phyloP scores from a whole-genome alignment of 495 filamentous ascomycete species.

The Achaetomiella virescens region DNA sequence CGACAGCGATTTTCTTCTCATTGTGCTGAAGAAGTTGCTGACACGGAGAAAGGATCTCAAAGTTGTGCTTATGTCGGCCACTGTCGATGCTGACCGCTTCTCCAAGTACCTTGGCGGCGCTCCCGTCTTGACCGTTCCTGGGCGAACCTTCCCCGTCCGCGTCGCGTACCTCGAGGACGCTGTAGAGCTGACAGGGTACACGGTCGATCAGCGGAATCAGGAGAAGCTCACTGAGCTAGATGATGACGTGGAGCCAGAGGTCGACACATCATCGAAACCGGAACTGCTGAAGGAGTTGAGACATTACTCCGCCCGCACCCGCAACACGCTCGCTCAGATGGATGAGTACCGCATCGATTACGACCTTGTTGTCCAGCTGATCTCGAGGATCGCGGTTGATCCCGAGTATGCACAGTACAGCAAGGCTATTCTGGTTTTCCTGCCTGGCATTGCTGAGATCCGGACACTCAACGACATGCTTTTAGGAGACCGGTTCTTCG shows the following conservation, averaged over 20 bases:
- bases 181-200: slow-evolving; percentile 70
- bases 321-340: slow-evolving; percentile 63
- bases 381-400: slow-evolving; percentile 63
- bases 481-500: slow-evolving; percentile 61
- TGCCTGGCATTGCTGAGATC: slow-evolving; percentile 93
- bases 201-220: slow-evolving; percentile 45
- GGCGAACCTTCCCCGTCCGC: slow-evolving; percentile 86
- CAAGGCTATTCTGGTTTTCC: slow-evolving; percentile 87
- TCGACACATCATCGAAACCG: slow-evolving; percentile 37
- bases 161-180: slow-evolving; percentile 88
- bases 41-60: slow-evolving; percentile 61
- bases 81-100: slow-evolving; percentile 84
- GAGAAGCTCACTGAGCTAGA: slow-evolving; percentile 47
- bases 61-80: slow-evolving; percentile 94
- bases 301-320: slow-evolving; percentile 67
- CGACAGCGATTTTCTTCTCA: slow-evolving; percentile 89
- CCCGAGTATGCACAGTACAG: slow-evolving; percentile 63
- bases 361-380: slow-evolving; percentile 67
- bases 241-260: slow-evolving; percentile 50
- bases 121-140: slow-evolving; percentile 81
- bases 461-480: slow-evolving; percentile 79
- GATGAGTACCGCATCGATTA: slow-evolving; percentile 86
- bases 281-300: slow-evolving; percentile 52
- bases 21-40: slow-evolving; percentile 79
- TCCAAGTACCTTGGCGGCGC: slow-evolving; percentile 80